A percentile compares a stretch with the other conserved stretches of the same genome.
Conservation (phyloP, 441 rosid species). For the Gossypium schwendimanii region DNA sequence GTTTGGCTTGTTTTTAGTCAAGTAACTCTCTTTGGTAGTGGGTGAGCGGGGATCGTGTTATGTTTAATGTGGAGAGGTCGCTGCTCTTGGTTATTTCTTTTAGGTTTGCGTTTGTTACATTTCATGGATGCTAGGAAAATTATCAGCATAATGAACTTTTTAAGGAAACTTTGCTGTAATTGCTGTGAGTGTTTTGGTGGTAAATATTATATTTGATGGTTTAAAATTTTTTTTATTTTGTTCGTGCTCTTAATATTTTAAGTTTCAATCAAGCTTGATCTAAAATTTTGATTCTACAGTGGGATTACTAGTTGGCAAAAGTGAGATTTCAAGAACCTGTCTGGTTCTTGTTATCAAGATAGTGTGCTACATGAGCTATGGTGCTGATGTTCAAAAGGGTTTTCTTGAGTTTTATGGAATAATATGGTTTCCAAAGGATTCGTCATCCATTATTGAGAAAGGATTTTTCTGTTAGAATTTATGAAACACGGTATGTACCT, state of each 20-base stretch:
- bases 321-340: slow-evolving; percentile 1
- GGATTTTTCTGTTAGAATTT: slow-evolving; percentile 16
- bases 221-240: neutral
- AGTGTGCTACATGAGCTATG: neutral
- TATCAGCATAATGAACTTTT: neutral
- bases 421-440: slow-evolving; percentile 14
- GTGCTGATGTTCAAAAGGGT: slow-evolving; percentile 6
- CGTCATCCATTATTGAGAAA: slow-evolving; percentile 15
- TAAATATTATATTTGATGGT: neutral
- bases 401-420: slow-evolving; percentile 14
- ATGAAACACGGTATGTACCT: slow-evolving; percentile 21
- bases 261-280: slow-evolving; percentile 2
- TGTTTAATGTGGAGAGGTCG: neutral
- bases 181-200: neutral
- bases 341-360: slow-evolving; percentile 7
- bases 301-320: slow-evolving; percentile 15
- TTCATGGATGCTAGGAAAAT: neutral
- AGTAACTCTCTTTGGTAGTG: neutral
- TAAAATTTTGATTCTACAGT: slow-evolving; percentile 7
- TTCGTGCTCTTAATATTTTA: neutral
- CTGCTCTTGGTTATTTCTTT: neutral
- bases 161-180: neutral
- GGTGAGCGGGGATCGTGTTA: neutral
- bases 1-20: neutral
- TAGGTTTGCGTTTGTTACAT: neutral